phyloP scores from a whole-genome alignment of 2,329 filamentous ascomycete genomes.

The Aspergillus transmontanensis region DNA sequence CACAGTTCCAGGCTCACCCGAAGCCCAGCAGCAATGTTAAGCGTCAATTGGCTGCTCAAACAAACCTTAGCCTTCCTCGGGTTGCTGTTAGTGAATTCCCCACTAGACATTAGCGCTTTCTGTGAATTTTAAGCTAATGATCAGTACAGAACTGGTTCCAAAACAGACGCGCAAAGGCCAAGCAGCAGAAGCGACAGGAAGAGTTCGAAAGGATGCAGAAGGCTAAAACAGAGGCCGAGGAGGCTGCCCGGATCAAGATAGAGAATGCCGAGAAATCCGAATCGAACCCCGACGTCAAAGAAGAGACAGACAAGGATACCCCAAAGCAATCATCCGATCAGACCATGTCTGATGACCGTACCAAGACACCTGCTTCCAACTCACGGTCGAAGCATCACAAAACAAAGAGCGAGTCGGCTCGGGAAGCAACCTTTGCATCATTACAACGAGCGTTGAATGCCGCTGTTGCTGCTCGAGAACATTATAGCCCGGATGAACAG shows the following conservation, averaged over 20 bases:
- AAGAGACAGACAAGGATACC: conserved; percentile 29
- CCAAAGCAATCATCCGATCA: conserved; percentile 31
- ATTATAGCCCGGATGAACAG: conserved; percentile 28
- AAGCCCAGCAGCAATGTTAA: conserved; percentile 55
- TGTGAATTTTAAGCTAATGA: conserved; percentile 12
- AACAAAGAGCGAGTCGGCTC: conserved; percentile 40
- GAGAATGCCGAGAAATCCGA: conserved; percentile 30
- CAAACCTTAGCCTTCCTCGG: conserved; percentile 51
- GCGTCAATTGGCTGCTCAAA: conserved; percentile 51
- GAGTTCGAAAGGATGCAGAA: conserved; percentile 52
- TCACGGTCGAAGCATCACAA: conserved; percentile 39
- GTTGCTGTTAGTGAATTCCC: conserved; percentile 48
- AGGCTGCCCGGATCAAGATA: conserved; percentile 35
- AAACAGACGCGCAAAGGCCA: conserved; percentile 55
- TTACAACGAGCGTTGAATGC: conserved; percentile 47
- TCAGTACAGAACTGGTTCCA: conserved; percentile 54
- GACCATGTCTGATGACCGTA: conserved; percentile 22
- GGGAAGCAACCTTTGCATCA: conserved; percentile 48
- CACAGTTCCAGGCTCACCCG: conserved; percentile 52
- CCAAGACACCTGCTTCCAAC: conserved; percentile 22
- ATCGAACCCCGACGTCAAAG: conserved; percentile 23
- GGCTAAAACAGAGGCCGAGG: conserved; percentile 39
- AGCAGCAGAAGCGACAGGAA: conserved; percentile 53
- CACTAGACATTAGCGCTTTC: not conserved
- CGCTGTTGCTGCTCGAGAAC: conserved; percentile 42